phyloP scores from a whole-genome alignment of 768 basidiomycete species.

The Mrakia hoshinonis region DNA sequence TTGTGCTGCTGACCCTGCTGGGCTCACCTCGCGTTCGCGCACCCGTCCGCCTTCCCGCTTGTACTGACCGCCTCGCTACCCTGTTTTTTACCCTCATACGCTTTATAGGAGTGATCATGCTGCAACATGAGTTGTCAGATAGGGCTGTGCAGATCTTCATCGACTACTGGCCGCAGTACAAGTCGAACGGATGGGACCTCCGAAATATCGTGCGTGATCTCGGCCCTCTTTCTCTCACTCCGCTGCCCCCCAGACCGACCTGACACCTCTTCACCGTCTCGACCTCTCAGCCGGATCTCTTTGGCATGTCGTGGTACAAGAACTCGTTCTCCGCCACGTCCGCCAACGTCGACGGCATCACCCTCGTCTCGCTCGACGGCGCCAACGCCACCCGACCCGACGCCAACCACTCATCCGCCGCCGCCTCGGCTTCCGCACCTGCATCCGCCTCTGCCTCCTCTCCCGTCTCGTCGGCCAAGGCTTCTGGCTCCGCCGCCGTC shows the following conservation, averaged over 20 bases:
- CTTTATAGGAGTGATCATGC: slow-evolving; percentile 60
- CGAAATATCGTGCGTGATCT: background rate
- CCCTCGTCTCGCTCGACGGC: slow-evolving; percentile 5
- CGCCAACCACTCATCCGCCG: background rate
- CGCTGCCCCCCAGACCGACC: background rate
- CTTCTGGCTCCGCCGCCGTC: slow-evolving; percentile 28
- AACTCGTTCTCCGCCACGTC: slow-evolving; percentile 37
- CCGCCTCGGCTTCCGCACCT: background rate
- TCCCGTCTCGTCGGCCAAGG: background rate
- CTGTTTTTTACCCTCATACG: background rate
- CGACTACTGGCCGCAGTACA: slow-evolving; percentile 23
- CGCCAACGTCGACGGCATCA: slow-evolving; percentile 31
- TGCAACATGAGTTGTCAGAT: slow-evolving; percentile 72
- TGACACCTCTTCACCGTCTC: slow-evolving; percentile 48
- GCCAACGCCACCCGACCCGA: slow-evolving; percentile 1
- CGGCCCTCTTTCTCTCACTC: no score
- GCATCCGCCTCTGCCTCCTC: slow-evolving; percentile 9
- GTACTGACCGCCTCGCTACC: no score
- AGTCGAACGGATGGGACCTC: slow-evolving; percentile 10
- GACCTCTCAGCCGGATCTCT: slow-evolving; percentile 4
- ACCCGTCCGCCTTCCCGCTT: background rate
- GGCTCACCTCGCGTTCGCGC: no score
- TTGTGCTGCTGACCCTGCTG: no score
- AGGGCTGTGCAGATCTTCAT: slow-evolving; percentile 46
- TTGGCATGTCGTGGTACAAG: slow-evolving; percentile 22